Conservation (phyloP, 108 stramenopile species). For the Discostella stelligeroides region DNA sequence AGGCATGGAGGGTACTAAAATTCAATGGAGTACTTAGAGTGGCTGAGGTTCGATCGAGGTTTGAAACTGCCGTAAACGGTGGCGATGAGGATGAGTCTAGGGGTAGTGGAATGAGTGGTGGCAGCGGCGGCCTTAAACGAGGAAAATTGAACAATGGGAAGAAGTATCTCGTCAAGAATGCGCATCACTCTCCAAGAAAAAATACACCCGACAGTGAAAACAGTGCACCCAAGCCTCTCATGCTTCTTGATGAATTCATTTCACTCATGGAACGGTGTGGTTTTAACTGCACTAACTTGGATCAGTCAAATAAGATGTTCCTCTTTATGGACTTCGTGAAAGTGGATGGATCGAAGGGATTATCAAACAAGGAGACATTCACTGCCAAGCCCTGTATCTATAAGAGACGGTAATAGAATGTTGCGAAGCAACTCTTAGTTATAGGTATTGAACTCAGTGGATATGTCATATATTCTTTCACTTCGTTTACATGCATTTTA, state of each 20-base stretch:
- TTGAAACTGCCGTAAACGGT: constrained; percentile 66
- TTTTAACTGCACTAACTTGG: constrained; percentile 65
- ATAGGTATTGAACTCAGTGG: no score
- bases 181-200: constrained; percentile 9
- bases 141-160: constrained; percentile 34
- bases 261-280: constrained; percentile 74
- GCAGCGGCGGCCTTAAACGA: constrained; percentile 5
- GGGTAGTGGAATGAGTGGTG: no score
- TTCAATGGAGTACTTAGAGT: constrained; percentile 84
- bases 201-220: constrained; percentile 22
- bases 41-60: constrained; percentile 95
- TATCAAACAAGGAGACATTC: constrained; percentile 62
- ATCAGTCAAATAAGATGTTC: constrained; percentile 95
- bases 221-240: constrained; percentile 24
- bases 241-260: constrained; percentile 62
- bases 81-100: constrained; percentile 9
- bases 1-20: constrained; percentile 91
- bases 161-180: constrained; percentile 15
- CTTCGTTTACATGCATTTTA: no score
- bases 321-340: constrained; percentile 83
- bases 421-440: no score
- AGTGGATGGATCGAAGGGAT: constrained; percentile 61
- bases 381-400: constrained; percentile 90
- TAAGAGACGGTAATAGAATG: constrained; percentile 70
- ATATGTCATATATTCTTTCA: no score